Percentiles rank a stretch among this genome's conserved stretches.
phyloP scores from a whole-genome alignment of 176 grass and related monocot species.

The Triticum urartu region DNA sequence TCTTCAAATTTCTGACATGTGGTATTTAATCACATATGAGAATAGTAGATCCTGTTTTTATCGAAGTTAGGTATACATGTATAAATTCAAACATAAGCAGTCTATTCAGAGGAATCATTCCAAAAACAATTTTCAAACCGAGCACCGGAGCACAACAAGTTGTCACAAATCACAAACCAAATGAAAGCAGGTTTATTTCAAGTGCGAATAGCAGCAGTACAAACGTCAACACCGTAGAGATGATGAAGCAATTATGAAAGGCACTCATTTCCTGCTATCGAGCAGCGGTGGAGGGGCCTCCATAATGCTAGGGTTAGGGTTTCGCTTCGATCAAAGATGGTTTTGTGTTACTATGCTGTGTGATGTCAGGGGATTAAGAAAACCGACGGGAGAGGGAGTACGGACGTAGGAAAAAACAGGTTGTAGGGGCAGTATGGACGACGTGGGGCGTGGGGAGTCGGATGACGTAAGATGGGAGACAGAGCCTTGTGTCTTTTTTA shows the following conservation, averaged over 20 bases:
- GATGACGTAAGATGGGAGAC: no score
- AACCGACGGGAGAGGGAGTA: no score
- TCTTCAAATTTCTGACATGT: constrained; percentile 82
- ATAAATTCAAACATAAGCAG: not conserved
- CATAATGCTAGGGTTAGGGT: no score
- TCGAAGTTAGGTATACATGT: not conserved
- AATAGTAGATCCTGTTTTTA: not conserved
- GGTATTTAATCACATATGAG: not conserved
- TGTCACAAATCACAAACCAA: not conserved
- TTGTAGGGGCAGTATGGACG: no score
- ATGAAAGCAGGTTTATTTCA: not conserved
- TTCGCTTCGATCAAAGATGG: no score
- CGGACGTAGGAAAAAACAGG: no score
- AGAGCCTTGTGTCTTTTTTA: no score
- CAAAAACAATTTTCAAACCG: not conserved
- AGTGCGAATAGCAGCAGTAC: not conserved
- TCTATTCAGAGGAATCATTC: not conserved
- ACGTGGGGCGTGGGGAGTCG: no score
- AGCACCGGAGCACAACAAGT: not conserved
- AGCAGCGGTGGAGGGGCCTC: constrained; percentile 36
- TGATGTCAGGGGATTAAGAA: no score
- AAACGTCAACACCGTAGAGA: not conserved
- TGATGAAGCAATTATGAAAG: constrained; percentile 3
- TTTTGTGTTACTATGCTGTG: no score
- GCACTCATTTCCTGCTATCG: constrained; percentile 64